Conservation (phyloP, 192 early-diverging fungal species). For the Dispira parvispora region DNA sequence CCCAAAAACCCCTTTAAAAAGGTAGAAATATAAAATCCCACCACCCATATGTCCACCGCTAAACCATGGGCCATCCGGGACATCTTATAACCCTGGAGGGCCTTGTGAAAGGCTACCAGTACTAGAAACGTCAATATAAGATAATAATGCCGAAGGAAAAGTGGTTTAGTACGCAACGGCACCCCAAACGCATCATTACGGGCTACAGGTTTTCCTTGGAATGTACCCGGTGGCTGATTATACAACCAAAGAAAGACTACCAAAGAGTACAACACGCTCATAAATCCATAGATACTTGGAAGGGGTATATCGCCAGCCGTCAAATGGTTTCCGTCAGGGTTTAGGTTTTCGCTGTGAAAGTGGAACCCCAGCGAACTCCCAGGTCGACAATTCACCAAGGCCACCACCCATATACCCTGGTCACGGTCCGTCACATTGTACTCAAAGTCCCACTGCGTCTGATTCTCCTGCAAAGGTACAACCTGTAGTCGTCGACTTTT, state of each 20-base stretch:
- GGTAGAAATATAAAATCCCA: constrained; percentile 36
- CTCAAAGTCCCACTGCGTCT: constrained; percentile 15
- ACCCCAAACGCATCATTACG: neutral
- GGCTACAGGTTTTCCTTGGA: neutral
- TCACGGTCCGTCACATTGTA: constrained; percentile 17
- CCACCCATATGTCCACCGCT: constrained; percentile 31
- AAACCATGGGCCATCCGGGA: constrained; percentile 26
- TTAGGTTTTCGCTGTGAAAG: constrained; percentile 27
- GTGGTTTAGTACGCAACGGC: neutral
- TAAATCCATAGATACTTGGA: constrained; percentile 23
- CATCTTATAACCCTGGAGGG: constrained; percentile 7
- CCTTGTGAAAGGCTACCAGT: constrained; percentile 31
- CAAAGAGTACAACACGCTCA: constrained; percentile 18
- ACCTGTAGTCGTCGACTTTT: constrained; percentile 18
- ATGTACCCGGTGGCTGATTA: neutral
- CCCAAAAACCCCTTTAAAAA: constrained; percentile 33
- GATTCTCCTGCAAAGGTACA: constrained; percentile 11
- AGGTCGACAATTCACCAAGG: constrained; percentile 28
- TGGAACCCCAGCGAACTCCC: constrained; percentile 7
- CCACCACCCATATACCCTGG: constrained; percentile 27
- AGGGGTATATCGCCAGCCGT: constrained; percentile 35
- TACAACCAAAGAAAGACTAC: constrained; percentile 16
- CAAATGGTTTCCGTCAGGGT: constrained; percentile 28
- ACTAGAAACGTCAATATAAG: constrained; percentile 20
- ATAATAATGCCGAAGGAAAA: neutral